These are phyloP conservation scores for Bidens hawaiensis DNA, from an alignment of 140 eudicot species.

Conservation along the genomic window DNA sequence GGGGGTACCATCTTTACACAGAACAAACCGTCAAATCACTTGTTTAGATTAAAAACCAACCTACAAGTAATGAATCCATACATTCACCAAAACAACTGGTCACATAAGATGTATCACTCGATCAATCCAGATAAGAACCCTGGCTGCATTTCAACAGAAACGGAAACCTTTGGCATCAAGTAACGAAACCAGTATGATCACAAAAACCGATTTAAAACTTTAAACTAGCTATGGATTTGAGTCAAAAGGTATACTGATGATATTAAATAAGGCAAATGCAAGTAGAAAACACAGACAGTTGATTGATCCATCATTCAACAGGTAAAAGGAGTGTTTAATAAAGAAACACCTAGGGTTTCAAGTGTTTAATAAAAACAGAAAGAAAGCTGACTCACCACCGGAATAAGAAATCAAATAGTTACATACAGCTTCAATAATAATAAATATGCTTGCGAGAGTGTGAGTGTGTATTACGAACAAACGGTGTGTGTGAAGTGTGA, in stretches of 20 bases:
- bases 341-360: too few relatives aligned
- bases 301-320: too few relatives aligned
- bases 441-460: neutral
- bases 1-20: conserved; percentile 59
- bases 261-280: too few relatives aligned
- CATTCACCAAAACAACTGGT: neutral
- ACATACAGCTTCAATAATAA: neutral
- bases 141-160: conserved; percentile 13
- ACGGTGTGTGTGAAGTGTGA: conserved; percentile 3
- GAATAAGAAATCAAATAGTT: conserved; percentile 19
- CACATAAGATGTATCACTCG: neutral
- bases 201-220: neutral
- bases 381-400: too few relatives aligned
- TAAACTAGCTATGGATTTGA: neutral
- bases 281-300: too few relatives aligned
- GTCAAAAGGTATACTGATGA: too few relatives aligned
- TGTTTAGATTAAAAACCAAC: neutral
- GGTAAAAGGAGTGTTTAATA: too few relatives aligned
- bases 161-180: conserved; percentile 20
- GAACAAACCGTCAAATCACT: neutral
- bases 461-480: neutral
- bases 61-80: conserved; percentile 31
- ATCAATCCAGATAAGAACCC: conserved; percentile 19
- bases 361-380: conserved; percentile 1
- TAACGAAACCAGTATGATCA: conserved; percentile 13